Evolutionary conservation across 1,139 yeast genomes (phyloP).

Genomic region (Lodderomyces margitis): DNA sequence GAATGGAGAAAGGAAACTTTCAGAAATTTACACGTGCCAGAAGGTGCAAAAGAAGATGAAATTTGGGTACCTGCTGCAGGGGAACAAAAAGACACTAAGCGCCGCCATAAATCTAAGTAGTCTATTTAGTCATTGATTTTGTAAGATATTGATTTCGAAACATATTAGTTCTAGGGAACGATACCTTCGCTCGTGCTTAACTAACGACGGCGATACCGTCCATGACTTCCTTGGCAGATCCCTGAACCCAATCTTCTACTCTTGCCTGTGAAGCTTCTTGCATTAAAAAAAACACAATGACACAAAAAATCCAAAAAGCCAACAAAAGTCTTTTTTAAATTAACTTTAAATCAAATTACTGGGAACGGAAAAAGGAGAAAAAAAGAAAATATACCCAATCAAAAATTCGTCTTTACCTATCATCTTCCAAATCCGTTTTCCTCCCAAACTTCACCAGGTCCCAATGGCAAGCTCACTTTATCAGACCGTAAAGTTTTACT

Average conservation of each 20-base stretch:
- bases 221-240: no score
- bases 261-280: no score
- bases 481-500: constrained; percentile 41
- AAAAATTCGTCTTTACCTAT: not conserved
- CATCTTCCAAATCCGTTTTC: not conserved
- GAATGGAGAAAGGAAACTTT: constrained; percentile 91
- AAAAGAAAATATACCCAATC: not conserved
- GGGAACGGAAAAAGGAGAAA: not conserved
- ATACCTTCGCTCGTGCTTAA: no score
- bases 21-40: constrained; percentile 49
- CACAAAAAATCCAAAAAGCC: no score
- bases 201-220: no score
- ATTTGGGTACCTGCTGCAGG: constrained; percentile 37
- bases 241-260: not conserved
- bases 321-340: no score
- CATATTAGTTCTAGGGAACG: not conserved
- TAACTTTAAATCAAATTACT: no score
- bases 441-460: not conserved
- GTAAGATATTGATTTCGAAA: no score
- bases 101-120: not conserved
- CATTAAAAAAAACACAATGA: no score
- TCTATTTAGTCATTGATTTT: no score
- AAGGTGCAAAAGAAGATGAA: constrained; percentile 30
- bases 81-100: not conserved
- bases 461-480: constrained; percentile 6